Base-by-base conservation (phyloP, 768 basidiomycete genomes). In the Termitomyces bulborhizus region DNA sequence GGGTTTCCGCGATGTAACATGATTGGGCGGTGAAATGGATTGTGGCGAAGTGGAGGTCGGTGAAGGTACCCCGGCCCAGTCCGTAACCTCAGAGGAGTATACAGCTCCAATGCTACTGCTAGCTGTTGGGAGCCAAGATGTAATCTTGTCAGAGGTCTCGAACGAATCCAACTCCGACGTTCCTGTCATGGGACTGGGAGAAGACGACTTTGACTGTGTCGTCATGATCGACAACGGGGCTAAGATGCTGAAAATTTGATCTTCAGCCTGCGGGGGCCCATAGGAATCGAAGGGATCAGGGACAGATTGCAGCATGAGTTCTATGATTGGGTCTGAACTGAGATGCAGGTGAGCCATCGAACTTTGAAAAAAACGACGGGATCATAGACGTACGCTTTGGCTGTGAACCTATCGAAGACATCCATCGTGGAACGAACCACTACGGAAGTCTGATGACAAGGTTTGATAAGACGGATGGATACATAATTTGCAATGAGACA, bases 241-340 rank as follows among this genome's bases (percentile, higher is more conserved):
- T 1, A 98, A 79, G 57, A 97, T 95, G 66, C 85, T 91, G 72
- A 96, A 96, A 60, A 97, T 94, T 66, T 93, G 87, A 63, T 93
- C 88, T 68, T 94, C 90, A 41, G 89, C 77, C 62, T 88, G 90
- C 3, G 88, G 86, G 21, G 90, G 89, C 4, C 91, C 92, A 63
- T 96, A 96, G 0, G 91, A 82, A 60, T 96, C 93, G 59, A 96
- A 96, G 32, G 94, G 91, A 67, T 97, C 94, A 18, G 93, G 93
- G 46, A 95, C 80, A 7, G 88, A 81, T 69, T 92, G 86, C 2
- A 98, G 75, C 84, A 98, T 88, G 1, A 88, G 88, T 66, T 98
- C 93, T 53, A 98, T 83, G 41, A 91, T 78, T 29, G 92, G 90
- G 69, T 98, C 94, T 57, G 90, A 90, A 50, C 87, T 88, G 64